Base-by-base conservation (phyloP, 345 rosid genomes). In the Sonneratia alba region DNA sequence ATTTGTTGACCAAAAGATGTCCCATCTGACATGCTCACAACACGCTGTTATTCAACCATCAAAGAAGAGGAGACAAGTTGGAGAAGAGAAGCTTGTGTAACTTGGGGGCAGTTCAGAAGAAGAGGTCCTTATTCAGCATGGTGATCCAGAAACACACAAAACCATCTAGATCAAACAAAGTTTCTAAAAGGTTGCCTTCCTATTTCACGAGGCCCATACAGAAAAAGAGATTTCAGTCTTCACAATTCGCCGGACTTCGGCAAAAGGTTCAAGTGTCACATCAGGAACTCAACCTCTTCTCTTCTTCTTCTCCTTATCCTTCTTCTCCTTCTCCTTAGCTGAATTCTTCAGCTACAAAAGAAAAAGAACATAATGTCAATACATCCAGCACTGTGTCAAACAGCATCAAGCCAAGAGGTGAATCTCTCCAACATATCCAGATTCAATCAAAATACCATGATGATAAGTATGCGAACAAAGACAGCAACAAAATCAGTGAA, bases 401-500 rank as follows among this genome's bases (percentile, higher is more conserved):
- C 16, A 13, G 36, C 18, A 5, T 14, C 5, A 32, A 24, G 49
- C n/a, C 36, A 36, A 8, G 32, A 0, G 34, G 34, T 21, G 22
- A 73, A 57, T 15, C 15, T 22, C 69, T 48, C 34, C 15, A 13
- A 67, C 38, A 2, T 43, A 48, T 45, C 38, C 9, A 13, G 6
- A 24, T 13, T 56, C 36, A 27, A 27, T 34, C 6, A 1, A 13
- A 51, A 42, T 61, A 91, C 98, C 97, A 91, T 91, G 70, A 93
- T 86, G n/a, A 93, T 63, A 45, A 93, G 92, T 70, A 93, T 78
- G 34, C 97, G 86, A 51, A 93, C 91, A 70, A 93, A 91, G 36
- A 93, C 89, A 11, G 88, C 91, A 16, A 86, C 83, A 24, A 93
- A 93, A 73, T 93, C 97, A 0, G 91, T 85, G 84, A 93, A 93